phyloP scores from a whole-genome alignment of 2,329 filamentous ascomycete genomes.

The Alternaria arborescens region DNA sequence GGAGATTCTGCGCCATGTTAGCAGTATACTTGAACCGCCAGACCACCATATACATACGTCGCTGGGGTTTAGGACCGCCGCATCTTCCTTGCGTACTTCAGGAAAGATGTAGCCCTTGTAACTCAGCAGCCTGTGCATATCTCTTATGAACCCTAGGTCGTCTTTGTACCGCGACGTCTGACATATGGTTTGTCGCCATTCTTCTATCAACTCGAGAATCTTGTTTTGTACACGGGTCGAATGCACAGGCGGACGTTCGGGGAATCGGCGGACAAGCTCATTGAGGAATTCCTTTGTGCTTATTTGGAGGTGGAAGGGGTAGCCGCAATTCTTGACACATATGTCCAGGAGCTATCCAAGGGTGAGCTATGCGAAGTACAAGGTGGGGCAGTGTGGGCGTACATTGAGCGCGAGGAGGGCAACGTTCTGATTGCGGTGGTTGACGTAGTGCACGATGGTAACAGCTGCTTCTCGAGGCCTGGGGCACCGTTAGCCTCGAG shows the following conservation, averaged over 20 bases:
- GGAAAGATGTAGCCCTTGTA: constrained; percentile 98
- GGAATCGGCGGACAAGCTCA: constrained; percentile 94
- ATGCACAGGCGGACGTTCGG: constrained; percentile 88
- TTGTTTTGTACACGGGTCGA: constrained; percentile 86
- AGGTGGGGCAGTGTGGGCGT: constrained; percentile 43
- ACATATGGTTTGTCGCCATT: constrained; percentile 98
- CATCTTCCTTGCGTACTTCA: constrained; percentile 90
- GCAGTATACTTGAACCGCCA: constrained; percentile 10
- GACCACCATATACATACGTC: constrained; percentile 72
- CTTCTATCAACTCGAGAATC: constrained; percentile 95
- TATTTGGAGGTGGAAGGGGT: constrained; percentile 98
- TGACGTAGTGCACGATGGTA: constrained; percentile 91
- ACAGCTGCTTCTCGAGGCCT: constrained; percentile 91
- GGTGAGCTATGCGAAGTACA: constrained; percentile 33
- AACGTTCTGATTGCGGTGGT: constrained; percentile 96
- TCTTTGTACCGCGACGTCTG: constrained; percentile 98
- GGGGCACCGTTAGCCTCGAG: constrained; percentile 29
- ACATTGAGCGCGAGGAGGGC: constrained; percentile 83
- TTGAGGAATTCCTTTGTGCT: constrained; percentile 99
- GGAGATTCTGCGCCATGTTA: constrained; percentile 73
- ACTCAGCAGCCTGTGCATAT: constrained; percentile 94
- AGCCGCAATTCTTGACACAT: constrained; percentile 99
- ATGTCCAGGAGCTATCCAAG: constrained; percentile 81
- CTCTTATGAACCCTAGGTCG: constrained; percentile 92
- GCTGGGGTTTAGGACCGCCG: constrained; percentile 93